phyloP scores from a whole-genome alignment of 768 basidiomycete species.

The Auriculariales sp. region DNA sequence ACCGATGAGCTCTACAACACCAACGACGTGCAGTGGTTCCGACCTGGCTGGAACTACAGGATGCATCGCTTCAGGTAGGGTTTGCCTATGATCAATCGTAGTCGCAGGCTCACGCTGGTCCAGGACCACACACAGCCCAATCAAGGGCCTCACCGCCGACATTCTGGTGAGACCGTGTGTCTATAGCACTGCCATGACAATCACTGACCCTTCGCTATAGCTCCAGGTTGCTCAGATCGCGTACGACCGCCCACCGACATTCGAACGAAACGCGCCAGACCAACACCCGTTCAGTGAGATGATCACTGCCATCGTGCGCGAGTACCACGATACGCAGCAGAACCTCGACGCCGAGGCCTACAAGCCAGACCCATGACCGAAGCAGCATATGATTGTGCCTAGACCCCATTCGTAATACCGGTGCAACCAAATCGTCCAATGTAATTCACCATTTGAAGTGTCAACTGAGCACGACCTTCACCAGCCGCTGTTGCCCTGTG shows the following conservation, averaged over 20 bases:
- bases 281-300: slow-evolving; percentile 23
- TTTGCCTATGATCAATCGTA: not conserved
- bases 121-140: slow-evolving; percentile 54
- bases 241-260: slow-evolving; percentile 34
- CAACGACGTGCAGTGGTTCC: slow-evolving; percentile 39
- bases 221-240: slow-evolving; percentile 57
- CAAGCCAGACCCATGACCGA: too few relatives aligned
- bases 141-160: slow-evolving; percentile 75
- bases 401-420: too few relatives aligned
- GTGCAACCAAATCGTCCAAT: too few relatives aligned
- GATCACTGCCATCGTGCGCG: not conserved
- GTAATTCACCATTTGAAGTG: too few relatives aligned
- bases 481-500: too few relatives aligned
- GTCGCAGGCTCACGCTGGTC: too few relatives aligned
- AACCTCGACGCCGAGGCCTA: too few relatives aligned
- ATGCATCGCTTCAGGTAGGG: slow-evolving; percentile 59
- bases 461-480: too few relatives aligned
- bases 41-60: slow-evolving; percentile 44
- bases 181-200: not conserved
- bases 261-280: slow-evolving; percentile 41
- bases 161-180: slow-evolving; percentile 50
- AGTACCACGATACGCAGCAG: not conserved
- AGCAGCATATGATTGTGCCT: too few relatives aligned
- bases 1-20: slow-evolving; percentile 52
- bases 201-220: slow-evolving; percentile 19